Evolutionary conservation across 176 grass and related monocot genomes (phyloP).

Genomic region (Aegilops speltoides): DNA sequence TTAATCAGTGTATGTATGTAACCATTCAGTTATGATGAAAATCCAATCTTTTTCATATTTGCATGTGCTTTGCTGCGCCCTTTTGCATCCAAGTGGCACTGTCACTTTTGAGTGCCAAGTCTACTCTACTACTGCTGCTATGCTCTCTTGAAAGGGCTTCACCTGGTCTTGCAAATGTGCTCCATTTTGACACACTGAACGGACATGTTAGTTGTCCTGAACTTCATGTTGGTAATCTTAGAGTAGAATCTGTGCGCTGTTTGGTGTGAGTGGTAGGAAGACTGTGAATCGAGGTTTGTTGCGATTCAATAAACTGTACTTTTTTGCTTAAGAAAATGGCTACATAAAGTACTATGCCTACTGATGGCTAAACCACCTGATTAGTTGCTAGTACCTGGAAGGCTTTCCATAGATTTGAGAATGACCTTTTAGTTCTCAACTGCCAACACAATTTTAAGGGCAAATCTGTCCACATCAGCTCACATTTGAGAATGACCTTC

Average conservation of each 20-base stretch:
- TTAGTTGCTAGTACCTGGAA: neutral
- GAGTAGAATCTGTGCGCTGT: neutral
- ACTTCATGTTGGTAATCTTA: neutral
- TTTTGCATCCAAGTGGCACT: neutral
- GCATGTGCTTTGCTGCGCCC: neutral
- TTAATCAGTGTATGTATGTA: neutral
- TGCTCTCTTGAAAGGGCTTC: neutral
- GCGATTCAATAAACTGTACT: neutral
- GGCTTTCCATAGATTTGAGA: too few relatives aligned
- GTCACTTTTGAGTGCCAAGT: slow-evolving; percentile 7
- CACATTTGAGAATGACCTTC: too few relatives aligned
- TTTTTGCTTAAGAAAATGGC: neutral
- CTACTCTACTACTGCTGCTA: neutral
- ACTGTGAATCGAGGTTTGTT: neutral
- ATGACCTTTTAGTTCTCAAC: too few relatives aligned
- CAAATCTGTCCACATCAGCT: too few relatives aligned
- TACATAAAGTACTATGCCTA: neutral
- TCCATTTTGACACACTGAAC: neutral
- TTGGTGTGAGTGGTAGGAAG: slow-evolving; percentile 23
- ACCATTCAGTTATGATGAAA: neutral
- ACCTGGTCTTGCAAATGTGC: neutral
- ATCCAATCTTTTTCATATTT: slow-evolving; percentile 4
- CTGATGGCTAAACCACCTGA: neutral
- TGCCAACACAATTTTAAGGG: too few relatives aligned
- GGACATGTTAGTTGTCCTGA: neutral